phyloP scores from a whole-genome alignment of 805 yeast species.

The Yarrowia sp. region DNA sequence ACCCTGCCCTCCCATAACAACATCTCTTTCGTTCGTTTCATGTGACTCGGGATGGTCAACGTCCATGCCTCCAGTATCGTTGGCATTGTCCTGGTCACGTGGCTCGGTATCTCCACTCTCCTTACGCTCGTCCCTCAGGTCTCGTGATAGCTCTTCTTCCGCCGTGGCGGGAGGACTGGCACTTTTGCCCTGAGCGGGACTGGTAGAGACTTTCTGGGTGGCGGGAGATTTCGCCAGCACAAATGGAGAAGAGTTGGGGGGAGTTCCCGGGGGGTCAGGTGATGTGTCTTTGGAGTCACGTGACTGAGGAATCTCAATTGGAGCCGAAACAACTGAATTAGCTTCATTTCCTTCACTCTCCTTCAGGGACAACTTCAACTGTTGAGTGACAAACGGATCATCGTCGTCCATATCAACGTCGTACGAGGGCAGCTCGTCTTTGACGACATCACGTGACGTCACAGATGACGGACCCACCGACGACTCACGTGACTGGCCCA shows the following conservation, averaged over 20 bases:
- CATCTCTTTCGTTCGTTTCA: no score
- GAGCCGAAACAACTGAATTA: background rate
- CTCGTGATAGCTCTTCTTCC: conserved; percentile 8
- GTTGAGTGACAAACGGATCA: conserved; percentile 22
- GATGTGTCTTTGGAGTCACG: background rate
- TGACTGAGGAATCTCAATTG: background rate
- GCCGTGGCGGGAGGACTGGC: conserved; percentile 4
- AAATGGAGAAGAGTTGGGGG: conserved; percentile 6
- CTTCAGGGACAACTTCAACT: background rate
- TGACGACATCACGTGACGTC: no score
- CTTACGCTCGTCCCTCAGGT: background rate
- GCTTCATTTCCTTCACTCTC: background rate
- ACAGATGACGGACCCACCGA: no score
- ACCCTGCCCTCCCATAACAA: no score
- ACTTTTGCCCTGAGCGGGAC: conserved; percentile 7
- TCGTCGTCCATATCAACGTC: conserved; percentile 17
- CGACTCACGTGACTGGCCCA: no score
- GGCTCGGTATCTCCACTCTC: background rate
- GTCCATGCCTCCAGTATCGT: no score
- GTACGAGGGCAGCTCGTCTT: background rate
- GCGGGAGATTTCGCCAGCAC: conserved; percentile 7
- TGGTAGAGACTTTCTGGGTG: background rate
- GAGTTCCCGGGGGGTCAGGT: background rate
- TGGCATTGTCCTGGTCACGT: background rate
- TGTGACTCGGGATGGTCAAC: no score